Evolutionary conservation across 1,284 basidiomycete genomes (phyloP), one percentile per base, ranked within the genome.

Genomic region (Hemileia vastatrix): DNA sequence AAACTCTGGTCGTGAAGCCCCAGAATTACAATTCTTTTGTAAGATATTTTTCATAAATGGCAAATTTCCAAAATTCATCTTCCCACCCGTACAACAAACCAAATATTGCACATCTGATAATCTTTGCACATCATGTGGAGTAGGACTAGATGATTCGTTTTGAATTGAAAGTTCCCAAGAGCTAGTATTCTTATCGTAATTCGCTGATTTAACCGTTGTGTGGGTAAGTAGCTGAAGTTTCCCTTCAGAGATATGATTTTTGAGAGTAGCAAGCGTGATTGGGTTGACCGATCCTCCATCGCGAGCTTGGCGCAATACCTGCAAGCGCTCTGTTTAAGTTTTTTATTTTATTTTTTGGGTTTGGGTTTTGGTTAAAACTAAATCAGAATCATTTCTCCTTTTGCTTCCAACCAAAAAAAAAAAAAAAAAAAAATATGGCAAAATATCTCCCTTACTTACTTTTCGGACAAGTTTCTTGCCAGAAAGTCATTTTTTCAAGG

Each of bases 221-320:
- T 63, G 60, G 4, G 53, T 50, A 11, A 36, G 48, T 49, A 63
- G 24, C 23, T 21, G 50, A n/a, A 63, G 60, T n/a, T 21, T 36
- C 11, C 54, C 60, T 51, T 63, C 60, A 6, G 45, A 33, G 21
- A 63, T 23, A 45, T 54, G 60, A 32, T 50, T 27, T 32, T 63
- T 63, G 27, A 63, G 27, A 19, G 50, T 40, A 8, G 48, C 24
- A 15, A 63, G 36, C n/a, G 60, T 63, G 33, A 54, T 56, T 40
- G 60, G 60, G 44, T 63, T 63, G 13, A 63, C 60, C 5, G 60
- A 63, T 50, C 60, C 60, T 18, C 60, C 60, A 51, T 63, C 56
- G 23, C 60, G 31, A 19, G 60, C 60, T 33, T 63, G 53, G 6
- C 27, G 6, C 11, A 63, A 33, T 54, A 63, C 56, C 15, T 63